phyloP scores from a whole-genome alignment of 345 rosid genomes.

The Citrus reticulata region DNA sequence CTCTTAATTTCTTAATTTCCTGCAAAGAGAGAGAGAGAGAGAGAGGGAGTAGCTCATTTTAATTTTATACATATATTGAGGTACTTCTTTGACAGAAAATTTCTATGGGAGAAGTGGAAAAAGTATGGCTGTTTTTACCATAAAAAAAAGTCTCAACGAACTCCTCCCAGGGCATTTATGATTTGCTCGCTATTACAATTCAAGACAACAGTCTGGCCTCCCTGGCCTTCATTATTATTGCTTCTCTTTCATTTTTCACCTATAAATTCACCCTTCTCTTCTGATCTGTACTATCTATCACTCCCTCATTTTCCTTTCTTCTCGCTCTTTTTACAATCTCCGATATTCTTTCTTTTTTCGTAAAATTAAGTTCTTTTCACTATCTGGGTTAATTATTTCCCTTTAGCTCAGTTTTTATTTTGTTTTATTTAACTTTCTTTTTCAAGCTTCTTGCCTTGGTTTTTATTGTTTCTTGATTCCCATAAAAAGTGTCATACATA shows the following conservation, averaged over 20 bases:
- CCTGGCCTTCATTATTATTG: constrained; percentile 45
- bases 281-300: constrained; percentile 8
- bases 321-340: too few relatives aligned
- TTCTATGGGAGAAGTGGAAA: background rate
- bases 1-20: background rate
- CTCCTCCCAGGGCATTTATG: constrained; percentile 55
- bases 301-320: background rate
- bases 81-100: background rate
- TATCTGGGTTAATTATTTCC: background rate
- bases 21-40: background rate
- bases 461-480: background rate
- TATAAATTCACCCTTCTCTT: constrained; percentile 36
- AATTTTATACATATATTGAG: background rate
- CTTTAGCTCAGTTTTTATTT: background rate
- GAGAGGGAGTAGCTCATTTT: background rate
- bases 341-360: too few relatives aligned
- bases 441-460: background rate
- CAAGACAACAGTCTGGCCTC: constrained; percentile 61
- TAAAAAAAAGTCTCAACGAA: constrained; percentile 34
- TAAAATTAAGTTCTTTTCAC: background rate
- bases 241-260: constrained; percentile 36
- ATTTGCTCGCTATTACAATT: constrained; percentile 26
- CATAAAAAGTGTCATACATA: background rate
- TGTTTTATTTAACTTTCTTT: background rate
- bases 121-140: background rate